Base-by-base conservation (phyloP, 805 yeast species). In the Wickerhamiella azymoides region DNA sequence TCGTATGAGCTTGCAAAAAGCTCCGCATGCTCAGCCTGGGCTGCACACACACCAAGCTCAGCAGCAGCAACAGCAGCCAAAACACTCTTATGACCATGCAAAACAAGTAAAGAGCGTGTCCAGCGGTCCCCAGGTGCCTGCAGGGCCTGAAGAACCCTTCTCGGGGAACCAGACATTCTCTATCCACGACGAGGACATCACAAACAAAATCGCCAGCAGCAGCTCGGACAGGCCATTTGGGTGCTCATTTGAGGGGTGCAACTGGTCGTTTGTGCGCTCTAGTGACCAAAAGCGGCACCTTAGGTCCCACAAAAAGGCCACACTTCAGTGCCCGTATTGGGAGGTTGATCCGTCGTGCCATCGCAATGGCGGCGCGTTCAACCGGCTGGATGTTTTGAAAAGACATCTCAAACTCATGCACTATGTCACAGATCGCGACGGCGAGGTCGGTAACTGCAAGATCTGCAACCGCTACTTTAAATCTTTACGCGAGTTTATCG, bases 241-340 rank as follows among this genome's bases (percentile, higher is more conserved):
- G 14, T 67, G 71, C 50, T 51, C 65, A 1, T 55, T 54, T 32
- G 55, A 56, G 2, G 68, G 70, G 27, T 80, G 89, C 61, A 65
- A 62, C 18, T 80, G 89, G 88, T 68, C 84, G 1, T 81, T 81
- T 60, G 71, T 76, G 8, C 67, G 89, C 37, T 77, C 73, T 45
- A 73, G 81, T 43, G 89, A 81, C 58, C 71, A 79, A 54, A 69
- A 81, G 37, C 68, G 89, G 45, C 89, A 81, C 56, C 52, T 71
- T 16, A 71, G 79, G 50, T 77, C 84, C 2, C 89, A 81, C 56
- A 68, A 70, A 37, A 69, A 73, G 42, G 88, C 88, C 2, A 70
- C 69, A 48, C 76, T 76, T 55, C 79, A 74, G 51, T 81, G 89
- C 57, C 89, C 89, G 2, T 81, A 70, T 62, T 80, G 83, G 82